These are phyloP conservation scores for Collybia sordida DNA, from an alignment of 768 basidiomycete genomes.

Conservation along the genomic window DNA sequence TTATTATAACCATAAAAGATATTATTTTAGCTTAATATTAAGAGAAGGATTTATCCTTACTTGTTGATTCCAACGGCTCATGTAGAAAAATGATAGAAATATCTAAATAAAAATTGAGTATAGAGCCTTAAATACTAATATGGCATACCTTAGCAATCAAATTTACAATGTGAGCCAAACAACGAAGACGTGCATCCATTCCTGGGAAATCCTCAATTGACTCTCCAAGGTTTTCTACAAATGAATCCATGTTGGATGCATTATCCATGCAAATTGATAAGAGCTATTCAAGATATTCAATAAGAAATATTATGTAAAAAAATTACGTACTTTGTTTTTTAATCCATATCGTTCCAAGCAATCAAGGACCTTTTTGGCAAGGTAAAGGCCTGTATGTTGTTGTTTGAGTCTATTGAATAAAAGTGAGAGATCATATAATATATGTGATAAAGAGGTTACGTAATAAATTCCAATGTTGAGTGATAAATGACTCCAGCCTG, in stretches of 20 bases:
- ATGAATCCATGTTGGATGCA: slow-evolving; percentile 19
- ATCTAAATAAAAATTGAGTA: too few species aligned
- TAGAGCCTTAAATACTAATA: neutral
- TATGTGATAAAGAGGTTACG: too few species aligned
- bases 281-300: slow-evolving; percentile 23
- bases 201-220: neutral
- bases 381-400: slow-evolving; percentile 25
- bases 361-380: too few species aligned
- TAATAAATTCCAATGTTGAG: slow-evolving; percentile 33
- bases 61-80: too few species aligned
- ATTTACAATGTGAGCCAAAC: slow-evolving; percentile 30
- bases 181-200: slow-evolving; percentile 10
- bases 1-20: too few species aligned
- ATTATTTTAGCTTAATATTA: too few species aligned
- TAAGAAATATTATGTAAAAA: too few species aligned
- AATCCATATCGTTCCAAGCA: too few species aligned
- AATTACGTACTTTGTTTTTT: too few species aligned
- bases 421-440: too few species aligned
- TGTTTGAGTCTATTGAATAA: slow-evolving; percentile 25
- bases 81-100: too few species aligned
- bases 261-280: slow-evolving; percentile 30
- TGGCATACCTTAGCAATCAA: slow-evolving; percentile 28
- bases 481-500: slow-evolving; percentile 23
- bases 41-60: too few species aligned
- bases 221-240: slow-evolving; percentile 1